Percentiles rank a stretch among this genome's conserved stretches.
phyloP scores from a whole-genome alignment of 2,329 filamentous ascomycete genomes.

The Torrubiellomyces zombiae region DNA sequence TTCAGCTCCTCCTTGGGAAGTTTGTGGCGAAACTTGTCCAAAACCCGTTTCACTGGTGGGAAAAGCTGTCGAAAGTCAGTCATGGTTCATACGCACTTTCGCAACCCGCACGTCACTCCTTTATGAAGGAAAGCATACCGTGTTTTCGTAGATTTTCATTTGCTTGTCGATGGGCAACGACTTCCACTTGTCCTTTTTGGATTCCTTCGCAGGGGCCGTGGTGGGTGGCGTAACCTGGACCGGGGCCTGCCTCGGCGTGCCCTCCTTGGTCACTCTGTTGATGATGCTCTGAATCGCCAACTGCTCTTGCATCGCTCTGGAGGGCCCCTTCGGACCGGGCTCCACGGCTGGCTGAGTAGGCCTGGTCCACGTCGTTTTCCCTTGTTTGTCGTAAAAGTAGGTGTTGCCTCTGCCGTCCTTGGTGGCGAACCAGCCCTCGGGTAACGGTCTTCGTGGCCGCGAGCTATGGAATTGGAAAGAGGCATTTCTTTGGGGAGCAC shows the following conservation, averaged over 20 bases:
- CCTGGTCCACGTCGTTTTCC: conserved; percentile 65
- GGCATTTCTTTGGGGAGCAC: conserved; percentile 33
- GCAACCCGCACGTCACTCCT: too few relatives aligned
- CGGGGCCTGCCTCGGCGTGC: conserved; percentile 31
- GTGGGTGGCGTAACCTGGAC: conserved; percentile 48
- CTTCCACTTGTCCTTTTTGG: conserved; percentile 55
- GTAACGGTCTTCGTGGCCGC: conserved; percentile 45
- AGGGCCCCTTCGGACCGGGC: conserved; percentile 45
- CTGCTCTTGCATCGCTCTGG: conserved; percentile 45
- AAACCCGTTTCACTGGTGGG: conserved; percentile 69
- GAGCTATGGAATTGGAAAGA: conserved; percentile 30
- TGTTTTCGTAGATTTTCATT: conserved; percentile 89
- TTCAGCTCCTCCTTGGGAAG: conserved; percentile 65
- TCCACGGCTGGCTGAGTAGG: conserved; percentile 56
- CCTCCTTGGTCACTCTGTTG: conserved; percentile 62
- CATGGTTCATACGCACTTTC: neutral
- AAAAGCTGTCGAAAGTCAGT: conserved; percentile 42
- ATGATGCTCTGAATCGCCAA: conserved; percentile 72
- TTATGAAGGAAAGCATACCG: conserved; percentile 52
- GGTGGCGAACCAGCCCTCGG: conserved; percentile 73
- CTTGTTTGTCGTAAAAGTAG: conserved; percentile 75
- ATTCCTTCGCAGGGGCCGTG: conserved; percentile 31
- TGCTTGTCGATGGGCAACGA: conserved; percentile 63
- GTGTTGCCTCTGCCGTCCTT: conserved; percentile 52
- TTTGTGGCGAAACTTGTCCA: conserved; percentile 75